Evolutionary conservation across 192 early-diverging fungal genomes (phyloP).

Genomic region (Lunasporangiospora selenospora): DNA sequence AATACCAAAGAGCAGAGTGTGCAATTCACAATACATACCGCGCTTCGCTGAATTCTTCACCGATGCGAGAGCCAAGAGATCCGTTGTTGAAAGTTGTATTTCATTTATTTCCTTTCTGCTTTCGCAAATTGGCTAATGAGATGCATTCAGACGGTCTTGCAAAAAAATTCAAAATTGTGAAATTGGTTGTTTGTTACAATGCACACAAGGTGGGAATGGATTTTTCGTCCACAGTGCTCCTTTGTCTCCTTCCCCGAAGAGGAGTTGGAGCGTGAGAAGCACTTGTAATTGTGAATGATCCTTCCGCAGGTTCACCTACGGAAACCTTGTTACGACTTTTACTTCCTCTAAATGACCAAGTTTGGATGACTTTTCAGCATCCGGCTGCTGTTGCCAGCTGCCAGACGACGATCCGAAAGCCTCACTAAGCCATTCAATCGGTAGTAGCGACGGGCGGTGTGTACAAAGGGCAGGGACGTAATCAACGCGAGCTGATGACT

Average conservation of each 20-base stretch:
- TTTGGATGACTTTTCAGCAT: slow-evolving; percentile 73
- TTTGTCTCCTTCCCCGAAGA: too few species aligned
- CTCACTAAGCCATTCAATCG: slow-evolving; percentile 87
- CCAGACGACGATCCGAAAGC: slow-evolving; percentile 65
- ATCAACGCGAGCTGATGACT: slow-evolving; percentile 84
- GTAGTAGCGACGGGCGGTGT: slow-evolving; percentile 82
- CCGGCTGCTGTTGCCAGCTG: slow-evolving; percentile 56
- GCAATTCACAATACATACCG: slow-evolving; percentile 75
- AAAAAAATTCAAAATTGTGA: too few species aligned
- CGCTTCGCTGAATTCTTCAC: slow-evolving; percentile 82
- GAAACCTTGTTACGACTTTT: slow-evolving; percentile 87
- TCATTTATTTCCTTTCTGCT: too few species aligned
- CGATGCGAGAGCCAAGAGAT: slow-evolving; percentile 75
- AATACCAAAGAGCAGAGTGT: slow-evolving; percentile 60
- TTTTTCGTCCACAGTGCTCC: too few species aligned
- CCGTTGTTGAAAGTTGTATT: slow-evolving; percentile 69
- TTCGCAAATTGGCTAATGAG: too few species aligned
- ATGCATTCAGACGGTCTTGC: too few species aligned
- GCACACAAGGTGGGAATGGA: slow-evolving; percentile 31
- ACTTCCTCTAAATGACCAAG: slow-evolving; percentile 91
- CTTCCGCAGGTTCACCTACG: slow-evolving; percentile 80
- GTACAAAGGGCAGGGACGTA: slow-evolving; percentile 85
- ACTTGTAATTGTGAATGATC: slow-evolving; percentile 57
- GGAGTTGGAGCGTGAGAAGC: slow-evolving; percentile 36
- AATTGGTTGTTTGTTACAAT: too few species aligned